Conservation (phyloP, 1,139 yeast species). For the Zygosaccharomyces pseudobailii region DNA sequence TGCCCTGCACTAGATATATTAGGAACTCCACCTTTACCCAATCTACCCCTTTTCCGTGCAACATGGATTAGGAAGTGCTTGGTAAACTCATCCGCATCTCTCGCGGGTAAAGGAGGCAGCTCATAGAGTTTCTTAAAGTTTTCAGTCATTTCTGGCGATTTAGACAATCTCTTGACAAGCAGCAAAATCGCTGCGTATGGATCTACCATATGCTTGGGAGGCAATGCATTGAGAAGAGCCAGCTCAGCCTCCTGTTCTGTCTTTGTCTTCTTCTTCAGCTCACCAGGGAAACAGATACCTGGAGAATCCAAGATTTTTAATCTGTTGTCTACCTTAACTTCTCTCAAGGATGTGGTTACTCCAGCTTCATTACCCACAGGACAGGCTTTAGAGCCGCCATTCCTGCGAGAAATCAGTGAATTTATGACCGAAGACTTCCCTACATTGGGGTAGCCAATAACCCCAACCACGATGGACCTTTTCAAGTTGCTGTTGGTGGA, state of each 20-base stretch:
- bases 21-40: slow-evolving; percentile 91
- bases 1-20: slow-evolving; percentile 81
- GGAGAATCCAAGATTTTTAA: slow-evolving; percentile 90
- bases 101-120: slow-evolving; percentile 68
- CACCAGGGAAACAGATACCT: slow-evolving; percentile 92
- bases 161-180: slow-evolving; percentile 68
- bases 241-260: slow-evolving; percentile 79
- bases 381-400: slow-evolving; percentile 67
- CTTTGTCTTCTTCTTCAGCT: slow-evolving; percentile 46
- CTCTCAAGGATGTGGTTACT: slow-evolving; percentile 86
- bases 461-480: slow-evolving; percentile 92
- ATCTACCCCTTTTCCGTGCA: slow-evolving; percentile 88
- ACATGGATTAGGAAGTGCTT: slow-evolving; percentile 87
- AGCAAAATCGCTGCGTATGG: slow-evolving; percentile 79
- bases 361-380: slow-evolving; percentile 99
- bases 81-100: slow-evolving; percentile 60
- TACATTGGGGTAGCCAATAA: slow-evolving; percentile 92
- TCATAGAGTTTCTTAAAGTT: slow-evolving; percentile 68
- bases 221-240: slow-evolving; percentile 82
- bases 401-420: slow-evolving; percentile 80
- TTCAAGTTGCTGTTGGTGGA: slow-evolving; percentile 80
- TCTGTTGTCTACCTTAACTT: slow-evolving; percentile 86
- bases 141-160: slow-evolving; percentile 68
- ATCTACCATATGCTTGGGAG: slow-evolving; percentile 80
- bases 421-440: slow-evolving; percentile 96